Evolutionary conservation across 257 asterid genomes (phyloP), one percentile per base, ranked within the genome.

Genomic region (Paraleonurus japonicus): DNA sequence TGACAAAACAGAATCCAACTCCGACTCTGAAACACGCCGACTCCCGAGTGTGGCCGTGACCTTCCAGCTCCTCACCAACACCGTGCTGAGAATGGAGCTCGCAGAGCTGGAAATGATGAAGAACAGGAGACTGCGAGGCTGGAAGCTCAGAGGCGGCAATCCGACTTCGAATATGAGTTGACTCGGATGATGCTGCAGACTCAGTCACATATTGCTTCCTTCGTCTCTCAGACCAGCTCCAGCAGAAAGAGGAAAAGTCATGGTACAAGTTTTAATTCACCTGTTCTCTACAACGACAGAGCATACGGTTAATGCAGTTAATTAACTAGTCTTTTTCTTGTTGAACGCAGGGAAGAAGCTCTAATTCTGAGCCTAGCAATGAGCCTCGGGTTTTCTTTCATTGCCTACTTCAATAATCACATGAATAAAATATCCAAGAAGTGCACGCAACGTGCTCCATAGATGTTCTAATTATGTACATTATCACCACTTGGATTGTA

Each of bases 141-240:
- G 22, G 74, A 82, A 33, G 77, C 87, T 4, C 81, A 67, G 69
- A 74, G 15, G 41, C 69, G 72, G 45, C 67, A 43, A 62, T 58
- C 76, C 1, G 74, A 79, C 35, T 2, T 67, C 68, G 82, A 82
- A 11, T 24, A 53, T 6, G 79, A 77, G 76, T 15, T 77, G 76
- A 76, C 82, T 76, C 84, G n/a, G 74, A 74, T 82, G 82, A 79
- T 79, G 80, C 26, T 76, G 80, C 80, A 79, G 65, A 79, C 81
- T 5, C 82, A 79, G 59, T 55, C 43, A 1, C 82, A 77, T 61
- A 74, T 79, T 57, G 84, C 87, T 60, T 82, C 84, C 0, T 30
- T 67, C 6, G 45, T 79, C 41, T 35, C 60, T 15, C 76, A 20
- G 67, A 77, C 58, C 5, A 72, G 67, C 62, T 61, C 69, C 20